Conservation (phyloP, 306 rosid genomes). For the Prunus mira region DNA sequence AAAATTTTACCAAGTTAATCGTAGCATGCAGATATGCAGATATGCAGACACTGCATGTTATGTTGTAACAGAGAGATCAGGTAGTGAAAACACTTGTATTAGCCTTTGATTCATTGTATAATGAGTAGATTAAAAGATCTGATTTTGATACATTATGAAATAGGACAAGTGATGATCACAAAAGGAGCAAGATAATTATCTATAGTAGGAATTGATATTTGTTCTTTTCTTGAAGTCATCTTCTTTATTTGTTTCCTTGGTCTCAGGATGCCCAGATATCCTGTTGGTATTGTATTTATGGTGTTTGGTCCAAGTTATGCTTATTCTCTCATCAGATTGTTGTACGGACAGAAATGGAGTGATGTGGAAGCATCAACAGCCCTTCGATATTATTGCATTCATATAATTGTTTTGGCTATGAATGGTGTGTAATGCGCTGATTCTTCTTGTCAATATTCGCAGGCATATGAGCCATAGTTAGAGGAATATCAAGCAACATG, state of each 20-base stretch:
- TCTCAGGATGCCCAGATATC: slow-evolving; percentile 28
- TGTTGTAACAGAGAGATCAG: background rate
- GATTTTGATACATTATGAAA: background rate
- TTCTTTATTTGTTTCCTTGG: slow-evolving; percentile 1
- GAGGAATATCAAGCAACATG: background rate
- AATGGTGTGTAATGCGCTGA: slow-evolving; percentile 60
- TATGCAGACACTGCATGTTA: background rate
- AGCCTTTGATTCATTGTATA: background rate
- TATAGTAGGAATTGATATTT: background rate
- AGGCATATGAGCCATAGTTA: too few relatives aligned
- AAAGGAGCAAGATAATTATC: background rate
- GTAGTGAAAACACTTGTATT: background rate
- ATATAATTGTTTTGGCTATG: slow-evolving; percentile 81
- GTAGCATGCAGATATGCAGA: slow-evolving; percentile 9
- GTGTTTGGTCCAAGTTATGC: slow-evolving; percentile 98
- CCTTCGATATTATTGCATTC: slow-evolving; percentile 75
- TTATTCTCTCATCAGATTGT: slow-evolving; percentile 83
- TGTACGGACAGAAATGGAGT: slow-evolving; percentile 91
- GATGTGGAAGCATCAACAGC: slow-evolving; percentile 91
- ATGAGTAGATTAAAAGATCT: too few relatives aligned
- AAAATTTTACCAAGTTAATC: background rate
- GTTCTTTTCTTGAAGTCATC: background rate
- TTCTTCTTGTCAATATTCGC: background rate
- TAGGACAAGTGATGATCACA: background rate
- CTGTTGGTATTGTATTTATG: slow-evolving; percentile 78